Evolutionary conservation across 2,329 filamentous ascomycete species (phyloP).

Genomic region (Phyllosticta citribraziliensis): DNA sequence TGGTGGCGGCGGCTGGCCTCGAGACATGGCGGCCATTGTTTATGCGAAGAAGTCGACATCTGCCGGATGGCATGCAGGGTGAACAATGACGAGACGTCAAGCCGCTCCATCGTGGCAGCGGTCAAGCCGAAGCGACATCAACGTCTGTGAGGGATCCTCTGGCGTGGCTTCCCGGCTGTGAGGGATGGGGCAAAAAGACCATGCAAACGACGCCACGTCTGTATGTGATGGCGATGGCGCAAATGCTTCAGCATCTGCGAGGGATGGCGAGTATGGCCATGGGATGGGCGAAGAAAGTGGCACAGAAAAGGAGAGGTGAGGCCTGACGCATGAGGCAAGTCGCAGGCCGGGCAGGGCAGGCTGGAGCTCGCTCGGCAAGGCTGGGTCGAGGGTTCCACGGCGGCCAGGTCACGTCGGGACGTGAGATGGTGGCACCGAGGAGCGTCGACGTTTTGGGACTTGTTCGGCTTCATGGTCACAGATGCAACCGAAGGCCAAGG

Average conservation of each 20-base stretch:
- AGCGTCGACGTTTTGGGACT: not conserved
- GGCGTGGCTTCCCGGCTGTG: not conserved
- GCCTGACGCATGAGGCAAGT: not conserved
- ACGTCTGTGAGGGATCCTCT: not conserved
- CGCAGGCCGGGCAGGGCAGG: too few species aligned
- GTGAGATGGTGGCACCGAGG: not conserved
- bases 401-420: not conserved
- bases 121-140: not conserved
- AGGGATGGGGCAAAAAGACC: not conserved
- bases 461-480: too few species aligned
- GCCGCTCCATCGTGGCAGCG: not conserved
- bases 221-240: not conserved
- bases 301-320: not conserved
- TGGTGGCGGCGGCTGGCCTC: not conserved
- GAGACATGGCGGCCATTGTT: not conserved
- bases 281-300: not conserved
- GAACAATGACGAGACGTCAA: not conserved
- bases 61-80: too few species aligned
- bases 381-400: not conserved
- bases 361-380: not conserved
- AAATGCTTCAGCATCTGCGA: conserved; percentile 6
- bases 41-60: not conserved
- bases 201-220: not conserved
- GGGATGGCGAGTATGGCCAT: conserved; percentile 1
- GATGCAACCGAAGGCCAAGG: not conserved